These are phyloP conservation scores for Candida ipomoeae DNA, from an alignment of 805 yeast genomes.

Conservation along the genomic window DNA sequence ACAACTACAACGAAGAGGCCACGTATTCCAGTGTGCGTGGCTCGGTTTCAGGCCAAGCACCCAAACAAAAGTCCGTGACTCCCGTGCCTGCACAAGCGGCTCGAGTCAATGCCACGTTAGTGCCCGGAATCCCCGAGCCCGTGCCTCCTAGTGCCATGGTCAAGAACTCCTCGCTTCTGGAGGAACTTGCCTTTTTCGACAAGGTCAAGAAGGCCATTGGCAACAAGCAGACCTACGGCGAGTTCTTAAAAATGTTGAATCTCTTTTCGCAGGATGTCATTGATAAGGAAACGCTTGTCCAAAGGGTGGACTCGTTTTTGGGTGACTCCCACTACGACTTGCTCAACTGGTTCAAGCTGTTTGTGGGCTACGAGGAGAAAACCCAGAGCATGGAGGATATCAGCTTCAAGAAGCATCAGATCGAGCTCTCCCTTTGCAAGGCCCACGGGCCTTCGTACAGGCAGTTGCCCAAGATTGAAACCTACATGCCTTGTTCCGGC, in stretches of 20 bases:
- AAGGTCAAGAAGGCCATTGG: constrained; percentile 84
- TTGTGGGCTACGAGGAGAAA: constrained; percentile 82
- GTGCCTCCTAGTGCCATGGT: constrained; percentile 44
- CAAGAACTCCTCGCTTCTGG: constrained; percentile 60
- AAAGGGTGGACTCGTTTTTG: constrained; percentile 77
- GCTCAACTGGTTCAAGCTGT: constrained; percentile 85
- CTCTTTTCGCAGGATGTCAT: constrained; percentile 87
- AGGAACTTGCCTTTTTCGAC: constrained; percentile 88
- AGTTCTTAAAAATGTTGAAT: constrained; percentile 83
- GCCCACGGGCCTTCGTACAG: constrained; percentile 95
- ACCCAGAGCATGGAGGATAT: constrained; percentile 88
- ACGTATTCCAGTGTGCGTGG: constrained; percentile 47
- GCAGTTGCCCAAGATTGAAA: constrained; percentile 86
- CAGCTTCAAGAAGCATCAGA: constrained; percentile 80
- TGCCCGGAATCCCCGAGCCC: constrained; percentile 86
- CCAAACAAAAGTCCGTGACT: constrained; percentile 10
- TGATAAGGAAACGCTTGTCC: constrained; percentile 76
- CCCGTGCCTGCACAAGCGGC: constrained; percentile 24
- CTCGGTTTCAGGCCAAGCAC: constrained; percentile 16
- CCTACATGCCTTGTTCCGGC: constrained; percentile 96
- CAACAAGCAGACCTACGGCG: constrained; percentile 85
- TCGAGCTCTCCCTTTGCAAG: constrained; percentile 86
- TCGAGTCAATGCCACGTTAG: constrained; percentile 55
- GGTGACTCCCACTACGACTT: constrained; percentile 74
- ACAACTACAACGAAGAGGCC: constrained; percentile 40